Evolutionary conservation across 257 asterid species (phyloP).

Genomic region (Petrea volubilis): DNA sequence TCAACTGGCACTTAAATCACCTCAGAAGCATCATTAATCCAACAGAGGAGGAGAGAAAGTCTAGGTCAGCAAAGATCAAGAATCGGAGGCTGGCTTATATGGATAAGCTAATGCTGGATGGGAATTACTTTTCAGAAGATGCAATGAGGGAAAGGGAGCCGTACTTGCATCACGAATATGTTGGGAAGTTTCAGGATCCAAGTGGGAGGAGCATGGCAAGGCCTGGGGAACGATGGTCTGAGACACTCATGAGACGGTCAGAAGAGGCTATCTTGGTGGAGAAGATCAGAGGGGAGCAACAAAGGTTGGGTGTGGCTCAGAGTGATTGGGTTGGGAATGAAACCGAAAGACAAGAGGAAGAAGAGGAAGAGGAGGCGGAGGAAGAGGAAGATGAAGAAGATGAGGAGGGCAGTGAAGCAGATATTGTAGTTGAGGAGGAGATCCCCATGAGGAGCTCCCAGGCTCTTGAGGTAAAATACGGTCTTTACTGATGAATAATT

Average conservation of each 20-base stretch:
- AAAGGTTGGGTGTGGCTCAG: conserved; percentile 77
- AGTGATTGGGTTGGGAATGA: conserved; percentile 89
- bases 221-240: conserved; percentile 99
- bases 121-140: conserved; percentile 88
- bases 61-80: conserved; percentile 65
- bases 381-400: conserved; percentile 43
- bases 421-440: conserved; percentile 23
- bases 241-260: conserved; percentile 77
- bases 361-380: conserved; percentile 44
- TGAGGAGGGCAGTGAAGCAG: conserved; percentile 37
- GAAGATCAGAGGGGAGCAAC: conserved; percentile 87
- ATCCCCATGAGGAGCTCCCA: conserved; percentile 33
- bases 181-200: conserved; percentile 91
- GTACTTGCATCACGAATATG: conserved; percentile 86
- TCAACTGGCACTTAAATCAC: conserved; percentile 83
- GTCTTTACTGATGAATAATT: not conserved
- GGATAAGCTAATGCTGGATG: conserved; percentile 66
- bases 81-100: conserved; percentile 85
- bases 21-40: conserved; percentile 71
- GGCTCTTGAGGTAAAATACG: conserved; percentile 44
- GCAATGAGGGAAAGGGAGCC: conserved; percentile 99
- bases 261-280: conserved; percentile 84
- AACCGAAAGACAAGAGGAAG: conserved; percentile 36
- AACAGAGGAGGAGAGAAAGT: conserved; percentile 65
- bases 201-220: conserved; percentile 90